phyloP scores from a whole-genome alignment of 495 filamentous ascomycete genomes.

The Pseudomonodictys pantanalensis region DNA sequence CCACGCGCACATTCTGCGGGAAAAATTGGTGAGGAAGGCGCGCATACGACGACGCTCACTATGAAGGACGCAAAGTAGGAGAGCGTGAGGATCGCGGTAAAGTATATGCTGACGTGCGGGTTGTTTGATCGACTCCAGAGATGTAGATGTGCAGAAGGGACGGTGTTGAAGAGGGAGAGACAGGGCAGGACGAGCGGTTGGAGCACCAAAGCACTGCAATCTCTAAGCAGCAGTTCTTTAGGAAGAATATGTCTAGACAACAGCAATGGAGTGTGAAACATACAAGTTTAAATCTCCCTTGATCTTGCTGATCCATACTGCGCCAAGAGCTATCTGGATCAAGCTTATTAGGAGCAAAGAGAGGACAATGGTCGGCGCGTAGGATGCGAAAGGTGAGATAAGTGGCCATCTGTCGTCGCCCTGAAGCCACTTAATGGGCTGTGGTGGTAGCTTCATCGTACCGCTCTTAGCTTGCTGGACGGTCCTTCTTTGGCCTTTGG shows the following conservation, averaged over 20 bases:
- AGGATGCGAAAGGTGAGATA: constrained; percentile 6
- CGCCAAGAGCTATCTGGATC: constrained; percentile 11
- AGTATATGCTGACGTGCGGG: constrained; percentile 8
- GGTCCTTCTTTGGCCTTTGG: too few species aligned
- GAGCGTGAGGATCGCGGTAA: not conserved
- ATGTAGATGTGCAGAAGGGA: constrained; percentile 14
- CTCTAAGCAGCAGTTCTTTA: not conserved
- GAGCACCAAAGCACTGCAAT: constrained; percentile 7
- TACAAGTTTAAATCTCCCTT: constrained; percentile 7
- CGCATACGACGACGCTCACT: constrained; percentile 1
- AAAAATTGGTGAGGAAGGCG: not conserved
- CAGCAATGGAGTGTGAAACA: not conserved
- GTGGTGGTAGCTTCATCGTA: constrained; percentile 13
- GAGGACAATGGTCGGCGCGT: constrained; percentile 5
- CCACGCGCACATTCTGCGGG: not conserved
- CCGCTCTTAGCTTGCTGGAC: too few species aligned
- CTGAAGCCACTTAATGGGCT: constrained; percentile 10
- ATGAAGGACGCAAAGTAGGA: constrained; percentile 6
- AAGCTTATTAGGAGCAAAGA: constrained; percentile 1
- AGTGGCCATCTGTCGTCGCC: constrained; percentile 9
- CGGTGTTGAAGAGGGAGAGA: constrained; percentile 21
- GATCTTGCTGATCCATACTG: constrained; percentile 8
- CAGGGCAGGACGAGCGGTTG: constrained; percentile 21
- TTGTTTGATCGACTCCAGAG: constrained; percentile 15
- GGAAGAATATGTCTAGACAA: not conserved